A percentile compares a stretch with the other conserved stretches of the same genome.
These are phyloP conservation scores for Arthrobotrys sinensis DNA, from an alignment of 2,329 filamentous ascomycete species.

Conservation along the genomic window DNA sequence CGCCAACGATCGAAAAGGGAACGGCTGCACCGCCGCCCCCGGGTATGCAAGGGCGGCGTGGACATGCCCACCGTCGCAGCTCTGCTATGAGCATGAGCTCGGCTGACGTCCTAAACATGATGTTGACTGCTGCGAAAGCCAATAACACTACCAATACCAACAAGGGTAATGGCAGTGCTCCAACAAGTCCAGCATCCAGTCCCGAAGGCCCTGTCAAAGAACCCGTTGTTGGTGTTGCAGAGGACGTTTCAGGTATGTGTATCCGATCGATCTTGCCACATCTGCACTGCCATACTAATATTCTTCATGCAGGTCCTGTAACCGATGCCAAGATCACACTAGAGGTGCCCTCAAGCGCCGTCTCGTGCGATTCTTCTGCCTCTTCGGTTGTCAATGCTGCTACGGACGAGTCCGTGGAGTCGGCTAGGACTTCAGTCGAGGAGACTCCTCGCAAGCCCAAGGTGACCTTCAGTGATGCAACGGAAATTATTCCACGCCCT, in stretches of 20 bases:
- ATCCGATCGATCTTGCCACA: slow-evolving; percentile 43
- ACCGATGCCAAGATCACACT: slow-evolving; percentile 41
- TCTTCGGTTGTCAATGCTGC: slow-evolving; percentile 48
- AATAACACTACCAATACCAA: slow-evolving; percentile 49
- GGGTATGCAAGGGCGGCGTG: slow-evolving; percentile 51
- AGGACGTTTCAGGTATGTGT: slow-evolving; percentile 45
- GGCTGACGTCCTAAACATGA: slow-evolving; percentile 55
- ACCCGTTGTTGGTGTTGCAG: slow-evolving; percentile 42
- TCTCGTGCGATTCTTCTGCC: slow-evolving; percentile 53
- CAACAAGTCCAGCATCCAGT: slow-evolving; percentile 44
- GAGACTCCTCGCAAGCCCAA: slow-evolving; percentile 69
- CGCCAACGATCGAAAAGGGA: slow-evolving; percentile 44
- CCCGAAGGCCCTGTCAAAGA: slow-evolving; percentile 49
- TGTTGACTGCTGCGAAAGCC: slow-evolving; percentile 59
- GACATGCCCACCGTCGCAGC: slow-evolving; percentile 59
- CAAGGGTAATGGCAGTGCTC: slow-evolving; percentile 50
- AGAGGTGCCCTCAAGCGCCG: slow-evolving; percentile 42
- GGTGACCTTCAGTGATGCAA: slow-evolving; percentile 86
- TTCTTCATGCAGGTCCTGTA: slow-evolving; percentile 44
- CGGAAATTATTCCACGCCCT: slow-evolving; percentile 87
- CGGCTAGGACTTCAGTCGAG: slow-evolving; percentile 56
- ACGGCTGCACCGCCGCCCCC: slow-evolving; percentile 54
- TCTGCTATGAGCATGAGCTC: slow-evolving; percentile 61
- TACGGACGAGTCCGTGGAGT: slow-evolving; percentile 52
- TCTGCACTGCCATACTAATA: slow-evolving; percentile 55